Base-by-base conservation (phyloP, 352 stramenopile genomes). In the Bremia lactucae region DNA sequence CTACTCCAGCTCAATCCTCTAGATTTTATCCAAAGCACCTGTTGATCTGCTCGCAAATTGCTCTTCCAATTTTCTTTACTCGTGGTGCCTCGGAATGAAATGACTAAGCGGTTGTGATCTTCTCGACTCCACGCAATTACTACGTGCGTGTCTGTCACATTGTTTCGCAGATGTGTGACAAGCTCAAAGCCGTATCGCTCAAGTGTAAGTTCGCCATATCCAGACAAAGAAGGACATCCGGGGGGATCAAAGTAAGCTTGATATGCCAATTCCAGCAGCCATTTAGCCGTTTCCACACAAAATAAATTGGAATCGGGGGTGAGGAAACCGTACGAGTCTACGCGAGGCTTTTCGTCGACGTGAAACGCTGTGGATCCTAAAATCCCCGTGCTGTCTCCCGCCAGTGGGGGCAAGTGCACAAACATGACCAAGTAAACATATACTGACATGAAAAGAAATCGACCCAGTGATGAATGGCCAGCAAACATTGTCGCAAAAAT, bases 51-150 rank as follows among this genome's bases (percentile, higher is more conserved):
- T 15, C 80, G 74, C 3, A 94, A 49, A 46, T 94, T 94, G 47
- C 78, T 90, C 47, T 79, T 90, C 82, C 82, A 94, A 53, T 94
- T 88, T 37, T 78, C 72, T 24, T 84, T 81, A 53, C 80, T 90
- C 2, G 82, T 87, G 19, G 82, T 92, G 3, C 82, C 82, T 33
- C 82, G 72, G 37, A 94, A 94, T 7, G 82, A 77, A 39, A 94
- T 69, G 10, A 94, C 80, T 6, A 94, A 63, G 8, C 80, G 77
- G 20, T 74, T 71, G 13, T 77, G 72, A 14, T 72, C 60, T 1
- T 53, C 55, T 53, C 60, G 60, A 46, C 57, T 72, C 31, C 56
- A 72, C 18, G 62, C 82, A 42, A 68, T 78, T 39, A 61, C 66
- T 31, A 62, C 80, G 48, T 94, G 80, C 7, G 82, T 94, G 42